These are phyloP conservation scores for Canariomyces notabilis DNA, from an alignment of 2,329 filamentous ascomycete species.

Conservation along the genomic window DNA sequence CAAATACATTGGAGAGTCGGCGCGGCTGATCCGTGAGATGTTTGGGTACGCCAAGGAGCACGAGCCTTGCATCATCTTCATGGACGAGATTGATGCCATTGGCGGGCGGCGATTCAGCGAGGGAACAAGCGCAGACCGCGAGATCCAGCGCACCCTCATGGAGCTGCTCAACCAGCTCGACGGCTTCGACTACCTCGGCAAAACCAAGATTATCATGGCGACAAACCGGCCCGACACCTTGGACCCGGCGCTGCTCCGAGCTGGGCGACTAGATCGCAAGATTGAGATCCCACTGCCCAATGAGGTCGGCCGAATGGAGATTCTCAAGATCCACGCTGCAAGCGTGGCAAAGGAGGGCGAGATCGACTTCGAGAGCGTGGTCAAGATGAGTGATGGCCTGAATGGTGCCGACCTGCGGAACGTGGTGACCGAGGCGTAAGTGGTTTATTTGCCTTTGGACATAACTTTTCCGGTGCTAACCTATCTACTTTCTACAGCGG, in stretches of 20 bases:
- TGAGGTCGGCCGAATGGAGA: conserved; percentile 91
- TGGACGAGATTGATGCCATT: conserved; percentile 99
- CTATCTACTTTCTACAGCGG: conserved; percentile 50
- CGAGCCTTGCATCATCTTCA: conserved; percentile 99
- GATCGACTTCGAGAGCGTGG: conserved; percentile 97
- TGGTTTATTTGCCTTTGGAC: conserved; percentile 31
- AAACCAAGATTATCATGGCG: conserved; percentile 99
- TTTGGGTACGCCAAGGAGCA: conserved; percentile 99
- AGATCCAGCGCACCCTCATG: conserved; percentile 98
- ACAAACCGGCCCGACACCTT: conserved; percentile 96
- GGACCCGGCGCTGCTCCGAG: conserved; percentile 86
- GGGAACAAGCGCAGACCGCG: conserved; percentile 93
- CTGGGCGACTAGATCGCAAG: conserved; percentile 91
- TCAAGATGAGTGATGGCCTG: conserved; percentile 98
- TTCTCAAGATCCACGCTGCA: conserved; percentile 93
- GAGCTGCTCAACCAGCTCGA: conserved; percentile 97
- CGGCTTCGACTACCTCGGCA: conserved; percentile 97
- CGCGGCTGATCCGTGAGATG: conserved; percentile 96
- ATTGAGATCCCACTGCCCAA: conserved; percentile 97
- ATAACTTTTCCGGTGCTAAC: conserved; percentile 11
- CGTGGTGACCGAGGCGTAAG: conserved; percentile 96
- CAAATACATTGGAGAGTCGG: conserved; percentile 99
- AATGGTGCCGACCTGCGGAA: conserved; percentile 97
- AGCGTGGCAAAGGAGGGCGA: conserved; percentile 87
- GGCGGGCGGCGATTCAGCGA: conserved; percentile 95